Percentiles rank a stretch among this genome's conserved stretches.
Evolutionary conservation across 2,329 filamentous ascomycete genomes (phyloP).

Genomic region (Colletotrichum neosansevieriae): DNA sequence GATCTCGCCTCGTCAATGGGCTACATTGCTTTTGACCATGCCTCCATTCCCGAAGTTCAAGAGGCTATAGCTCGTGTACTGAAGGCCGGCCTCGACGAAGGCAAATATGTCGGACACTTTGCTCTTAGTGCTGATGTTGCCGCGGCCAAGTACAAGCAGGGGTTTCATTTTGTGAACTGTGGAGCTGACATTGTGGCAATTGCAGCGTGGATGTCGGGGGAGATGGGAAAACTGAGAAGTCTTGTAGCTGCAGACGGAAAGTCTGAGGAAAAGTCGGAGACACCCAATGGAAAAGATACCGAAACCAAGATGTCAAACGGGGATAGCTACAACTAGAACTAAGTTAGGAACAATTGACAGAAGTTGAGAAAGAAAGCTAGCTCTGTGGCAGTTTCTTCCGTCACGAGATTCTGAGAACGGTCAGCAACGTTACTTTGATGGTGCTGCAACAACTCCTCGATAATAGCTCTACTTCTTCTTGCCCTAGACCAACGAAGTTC

Average conservation of each 20-base stretch:
- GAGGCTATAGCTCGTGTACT: slow-evolving; percentile 45
- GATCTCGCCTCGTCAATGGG: slow-evolving; percentile 52
- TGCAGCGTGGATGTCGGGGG: slow-evolving; percentile 49
- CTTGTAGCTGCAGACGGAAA: slow-evolving; percentile 31
- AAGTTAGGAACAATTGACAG: too few species aligned
- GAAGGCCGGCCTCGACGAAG: slow-evolving; percentile 46
- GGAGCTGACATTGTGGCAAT: slow-evolving; percentile 53
- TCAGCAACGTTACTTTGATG: too few species aligned
- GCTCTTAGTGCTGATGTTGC: slow-evolving; percentile 48
- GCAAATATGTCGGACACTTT: slow-evolving; percentile 51
- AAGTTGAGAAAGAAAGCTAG: too few species aligned
- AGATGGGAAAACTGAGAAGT: slow-evolving; percentile 46
- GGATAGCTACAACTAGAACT: background rate
- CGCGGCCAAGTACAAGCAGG: slow-evolving; percentile 45
- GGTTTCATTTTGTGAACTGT: slow-evolving; percentile 53
- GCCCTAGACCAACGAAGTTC: too few species aligned
- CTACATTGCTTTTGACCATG: slow-evolving; percentile 49
- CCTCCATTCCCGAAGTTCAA: slow-evolving; percentile 48
- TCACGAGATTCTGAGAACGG: too few species aligned
- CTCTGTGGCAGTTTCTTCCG: too few species aligned
- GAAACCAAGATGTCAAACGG: background rate
- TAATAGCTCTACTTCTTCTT: too few species aligned
- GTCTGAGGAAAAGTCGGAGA: background rate
- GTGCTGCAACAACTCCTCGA: too few species aligned
- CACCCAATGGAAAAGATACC: background rate